A percentile compares a stretch with the other conserved stretches of the same genome.
phyloP scores from a whole-genome alignment of 208 protist genomes.

The Jaenimonas drosophilae region DNA sequence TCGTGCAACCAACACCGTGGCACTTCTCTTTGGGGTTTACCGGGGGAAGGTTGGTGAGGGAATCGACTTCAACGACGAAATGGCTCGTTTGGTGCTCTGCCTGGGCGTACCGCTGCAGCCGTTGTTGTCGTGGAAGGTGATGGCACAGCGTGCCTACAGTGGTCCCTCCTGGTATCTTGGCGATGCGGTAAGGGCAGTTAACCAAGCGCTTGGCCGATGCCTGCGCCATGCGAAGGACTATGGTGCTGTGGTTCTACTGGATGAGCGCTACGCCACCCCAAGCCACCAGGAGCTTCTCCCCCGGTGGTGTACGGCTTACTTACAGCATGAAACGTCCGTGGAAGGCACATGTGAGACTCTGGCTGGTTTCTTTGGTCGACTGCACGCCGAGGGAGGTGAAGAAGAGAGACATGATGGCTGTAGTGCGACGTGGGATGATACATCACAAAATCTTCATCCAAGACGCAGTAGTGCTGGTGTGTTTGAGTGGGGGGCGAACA shows the following conservation, averaged over 20 bases:
- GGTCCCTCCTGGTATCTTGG: slow-evolving; percentile 86
- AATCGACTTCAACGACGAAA: slow-evolving; percentile 91
- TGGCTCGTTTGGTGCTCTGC: slow-evolving; percentile 92
- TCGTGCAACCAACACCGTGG: neutral
- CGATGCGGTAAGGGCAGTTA: slow-evolving; percentile 89
- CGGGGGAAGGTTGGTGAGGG: slow-evolving; percentile 94
- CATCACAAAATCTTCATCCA: no score
- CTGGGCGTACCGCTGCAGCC: slow-evolving; percentile 84
- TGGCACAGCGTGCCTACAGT: slow-evolving; percentile 44
- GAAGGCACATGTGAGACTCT: no score
- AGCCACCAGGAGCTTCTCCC: slow-evolving; percentile 25
- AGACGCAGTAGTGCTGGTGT: no score
- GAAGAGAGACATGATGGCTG: no score
- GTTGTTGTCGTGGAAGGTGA: slow-evolving; percentile 41
- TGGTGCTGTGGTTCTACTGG: slow-evolving; percentile 90
- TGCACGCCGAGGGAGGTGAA: no score
- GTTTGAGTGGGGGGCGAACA: no score
- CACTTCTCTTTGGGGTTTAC: slow-evolving; percentile 89
- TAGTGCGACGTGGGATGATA: no score
- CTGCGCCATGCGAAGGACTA: slow-evolving; percentile 92
- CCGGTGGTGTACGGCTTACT: slow-evolving; percentile 60
- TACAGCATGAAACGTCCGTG: no score
- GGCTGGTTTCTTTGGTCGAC: no score
- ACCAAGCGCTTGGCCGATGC: slow-evolving; percentile 94
- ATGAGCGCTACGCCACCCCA: slow-evolving; percentile 69